Base-by-base conservation (phyloP, 1,284 basidiomycete genomes). In the Cutaneotrichosporon dermatis region DNA sequence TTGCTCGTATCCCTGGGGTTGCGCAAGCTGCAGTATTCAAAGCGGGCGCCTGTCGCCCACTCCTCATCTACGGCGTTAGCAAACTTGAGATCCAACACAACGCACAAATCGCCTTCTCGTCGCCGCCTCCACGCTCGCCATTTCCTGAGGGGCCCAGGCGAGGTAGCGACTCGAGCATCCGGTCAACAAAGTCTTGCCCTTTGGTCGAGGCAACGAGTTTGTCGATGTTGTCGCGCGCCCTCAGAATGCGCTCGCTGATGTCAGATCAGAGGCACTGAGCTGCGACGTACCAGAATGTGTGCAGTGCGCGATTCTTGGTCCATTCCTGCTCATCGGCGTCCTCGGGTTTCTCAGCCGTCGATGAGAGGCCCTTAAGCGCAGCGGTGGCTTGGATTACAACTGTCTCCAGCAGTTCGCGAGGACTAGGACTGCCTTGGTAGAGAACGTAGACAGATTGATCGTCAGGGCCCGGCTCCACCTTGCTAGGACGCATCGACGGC, bases 301-400 rank as follows among this genome's bases (percentile, higher is more conserved):
- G 65, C 49, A 80, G 64, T 45, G 70, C 69, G 10, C 46, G 43
- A 55, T 78, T 76, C 54, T n/a, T 51, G 42, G 5, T 15, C 53
- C 13, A 46, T 15, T 46, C 53, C 11, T 33, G 39, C n/a, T 55
- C 54, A 13, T 33, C 51, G 25, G 40, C 43, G 15, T 37, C 45
- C 9, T 49, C 52, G 4, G 52, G 49, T 52, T 35, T 35, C 25
- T 56, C 57, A 0, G 41, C 45, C 1, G 79, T 75, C 12, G 85
- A 84, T 71, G 90, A 87, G 42, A 93, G 77, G 4, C 90, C 88
- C 72, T 91, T 92, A 67, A 91, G 80, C 2, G 91, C 90, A 11
- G 91, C 90, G 58, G 86, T 84, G 2, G 91, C 90, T 77, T 96
- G 92, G 55, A 92, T 90, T 46, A 88, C 88, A 61, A 93, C 88